Evolutionary conservation across 1,284 basidiomycete species (phyloP), one percentile per base, ranked within the genome.

Genomic region (Moniliella sp.): DNA sequence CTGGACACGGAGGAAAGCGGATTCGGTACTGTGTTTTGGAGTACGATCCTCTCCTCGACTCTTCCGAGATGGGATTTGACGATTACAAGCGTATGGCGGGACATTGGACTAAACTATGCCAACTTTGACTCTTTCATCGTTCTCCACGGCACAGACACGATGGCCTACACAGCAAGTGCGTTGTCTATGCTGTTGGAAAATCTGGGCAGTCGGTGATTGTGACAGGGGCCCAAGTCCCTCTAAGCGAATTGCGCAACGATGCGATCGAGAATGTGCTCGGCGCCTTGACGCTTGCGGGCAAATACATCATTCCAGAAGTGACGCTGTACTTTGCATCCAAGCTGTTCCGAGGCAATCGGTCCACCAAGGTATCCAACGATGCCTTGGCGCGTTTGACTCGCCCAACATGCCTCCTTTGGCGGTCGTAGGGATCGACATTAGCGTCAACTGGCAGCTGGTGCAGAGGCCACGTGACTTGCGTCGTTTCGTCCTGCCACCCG

Each of bases 141-240:
- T 18, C 65, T 91, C 7, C 83, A 91, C 57, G 83, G 83, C 21
- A 61, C 58, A 10, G 58, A 58, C 46, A 46, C 82, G 0, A 84
- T 84, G 48, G 72, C 75, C 2, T 86, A 82, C 61, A 78, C 76
- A 2, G 73, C 80, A 2, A 81, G 78, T 29, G 80, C 81, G 1
- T 67, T 86, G 23, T 78, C 77, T 50, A 88, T 88, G 61, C 63
- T 91, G 34, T 67, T 91, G 4, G 81, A 88, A 59, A 81, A 88
- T 47, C 67, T 88, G 4, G 81, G 81, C 31, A 84, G 64, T 79
- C 76, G 1, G 63, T 65, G 73, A 80, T 88, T 39, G 57, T 88
- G 15, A 86, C 83, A 0, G 83, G 83, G 2, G 81, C 83, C 1
- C 83, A 91, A 62, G 84, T 91, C 32, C 82, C 83, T 4, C 65